Percentiles rank a stretch among this genome's conserved stretches.
Evolutionary conservation across 805 yeast genomes (phyloP).

Genomic region (Hagleromyces aurorensis): DNA sequence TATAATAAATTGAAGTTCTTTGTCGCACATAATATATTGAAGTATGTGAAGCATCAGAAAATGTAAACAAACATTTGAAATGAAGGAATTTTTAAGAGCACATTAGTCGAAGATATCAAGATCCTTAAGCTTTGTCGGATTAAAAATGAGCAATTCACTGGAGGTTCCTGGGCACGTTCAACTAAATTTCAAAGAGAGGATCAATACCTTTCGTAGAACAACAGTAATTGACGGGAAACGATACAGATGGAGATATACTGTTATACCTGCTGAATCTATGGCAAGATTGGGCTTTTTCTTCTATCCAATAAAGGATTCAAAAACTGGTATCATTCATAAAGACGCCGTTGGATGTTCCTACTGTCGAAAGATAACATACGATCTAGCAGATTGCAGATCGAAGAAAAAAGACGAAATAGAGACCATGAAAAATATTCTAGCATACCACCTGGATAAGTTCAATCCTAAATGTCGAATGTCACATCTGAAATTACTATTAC

Average conservation of each 20-base stretch:
- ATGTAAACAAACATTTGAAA: too few relatives aligned
- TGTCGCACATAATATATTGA: too few relatives aligned
- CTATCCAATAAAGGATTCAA: constrained; percentile 14
- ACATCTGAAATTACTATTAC: constrained; percentile 12
- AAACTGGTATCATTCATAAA: constrained; percentile 7
- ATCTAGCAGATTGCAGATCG: constrained; percentile 21
- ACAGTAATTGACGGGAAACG: constrained; percentile 14
- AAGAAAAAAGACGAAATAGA: constrained; percentile 18
- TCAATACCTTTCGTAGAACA: constrained; percentile 12
- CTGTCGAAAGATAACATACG: constrained; percentile 16
- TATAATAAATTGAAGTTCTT: too few relatives aligned
- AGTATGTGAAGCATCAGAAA: too few relatives aligned
- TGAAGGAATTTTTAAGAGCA: too few relatives aligned
- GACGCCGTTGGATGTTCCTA: constrained; percentile 23
- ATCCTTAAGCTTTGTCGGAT: background rate
- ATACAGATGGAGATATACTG: constrained; percentile 26
- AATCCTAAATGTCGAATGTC: constrained; percentile 13
- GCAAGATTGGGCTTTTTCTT: constrained; percentile 25
- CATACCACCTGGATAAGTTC: constrained; percentile 13
- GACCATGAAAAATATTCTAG: constrained; percentile 21
- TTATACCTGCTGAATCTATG: constrained; percentile 23
- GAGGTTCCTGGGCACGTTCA: constrained; percentile 1
- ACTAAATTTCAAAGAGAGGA: constrained; percentile 9
- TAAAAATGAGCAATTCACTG: background rate
- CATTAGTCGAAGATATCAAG: too few relatives aligned